Evolutionary conservation across 2,329 filamentous ascomycete species (phyloP), one percentile per base, ranked within the genome.

Genomic region (Chrysoporthe austroafricana): DNA sequence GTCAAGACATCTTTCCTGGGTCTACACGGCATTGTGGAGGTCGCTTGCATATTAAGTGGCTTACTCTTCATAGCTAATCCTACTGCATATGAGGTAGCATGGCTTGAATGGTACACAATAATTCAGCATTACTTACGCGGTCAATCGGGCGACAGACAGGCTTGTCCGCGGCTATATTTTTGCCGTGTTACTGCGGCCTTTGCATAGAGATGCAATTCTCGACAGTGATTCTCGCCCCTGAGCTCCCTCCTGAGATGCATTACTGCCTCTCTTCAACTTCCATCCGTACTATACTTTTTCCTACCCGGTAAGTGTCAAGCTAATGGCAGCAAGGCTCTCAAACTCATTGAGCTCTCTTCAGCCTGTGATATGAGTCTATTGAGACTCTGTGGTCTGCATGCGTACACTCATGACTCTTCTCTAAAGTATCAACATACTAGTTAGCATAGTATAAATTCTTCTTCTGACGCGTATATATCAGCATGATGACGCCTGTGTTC

Each of bases 1-100:
- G 34, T 36, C 34, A n/a, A 44, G 21, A 18, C 21, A 61, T 61
- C 58, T 46, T 44, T 61, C 21, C 58, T 34, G 39, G 42, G 42
- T 48, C 58, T 61, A n/a, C 34, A 48, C 48, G 18, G 14, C 11
- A 36, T 48, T 34, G 44, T 39, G 26, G 21, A 44, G 42, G 8
- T 46, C 14, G 14, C 21, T 48, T 44, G n/a, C 58, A 61, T 54
- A 32, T 54, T 21, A 32, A 14, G 26, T 16, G 50, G 8, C 50
- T 54, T 54, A 13, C 50, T 54, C 26, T 16, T 54, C 26, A 32
- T 54, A 54, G 50, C 50, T 54, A 54, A 26, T 4, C 26, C 26
- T 16, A 54, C 13, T 32, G 16, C 50, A 34, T 26, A 14, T 26
- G 50, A 34, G 11, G 14, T 32, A 32, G 13, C 21, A 54, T 54